phyloP scores from a whole-genome alignment of 768 basidiomycete species.

The Nidula microcarpa region DNA sequence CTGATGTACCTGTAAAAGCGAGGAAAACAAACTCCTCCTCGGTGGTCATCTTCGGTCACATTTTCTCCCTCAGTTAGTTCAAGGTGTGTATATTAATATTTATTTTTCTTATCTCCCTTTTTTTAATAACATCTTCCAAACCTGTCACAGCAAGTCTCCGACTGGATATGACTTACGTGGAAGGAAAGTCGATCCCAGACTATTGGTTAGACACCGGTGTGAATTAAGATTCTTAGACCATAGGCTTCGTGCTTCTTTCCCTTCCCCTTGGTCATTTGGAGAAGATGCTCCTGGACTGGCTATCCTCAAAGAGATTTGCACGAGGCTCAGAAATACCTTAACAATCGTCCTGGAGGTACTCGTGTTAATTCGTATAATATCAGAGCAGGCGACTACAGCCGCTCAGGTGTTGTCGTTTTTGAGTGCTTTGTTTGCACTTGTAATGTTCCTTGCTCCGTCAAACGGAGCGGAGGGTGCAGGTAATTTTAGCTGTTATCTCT shows the following conservation, averaged over 20 bases:
- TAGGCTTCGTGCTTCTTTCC: conserved; percentile 6
- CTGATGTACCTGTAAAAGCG: conserved; percentile 1
- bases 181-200: conserved; percentile 8
- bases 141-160: conserved; percentile 16
- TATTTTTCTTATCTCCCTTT: not conserved
- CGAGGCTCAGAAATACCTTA: conserved; percentile 14
- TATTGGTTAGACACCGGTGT: not conserved
- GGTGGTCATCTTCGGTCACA: conserved; percentile 28
- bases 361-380: conserved; percentile 15
- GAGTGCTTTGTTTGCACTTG: conserved; percentile 19
- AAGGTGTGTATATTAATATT: conserved; percentile 18
- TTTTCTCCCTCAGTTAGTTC: conserved; percentile 34
- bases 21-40: conserved; percentile 13
- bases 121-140: not conserved
- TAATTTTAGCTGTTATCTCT: conserved; percentile 7
- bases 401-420: conserved; percentile 19
- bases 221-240: not conserved
- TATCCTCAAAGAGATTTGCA: conserved; percentile 20
- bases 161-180: conserved; percentile 11
- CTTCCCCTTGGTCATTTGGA: conserved; percentile 20
- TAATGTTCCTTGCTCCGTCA: conserved; percentile 26
- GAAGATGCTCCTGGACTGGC: conserved; percentile 30
- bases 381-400: conserved; percentile 10
- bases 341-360: conserved; percentile 20
- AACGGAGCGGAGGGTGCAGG: conserved; percentile 32